These are phyloP conservation scores for Pichia kudriavzevii DNA, from an alignment of 1,139 yeast species.

Conservation along the genomic window DNA sequence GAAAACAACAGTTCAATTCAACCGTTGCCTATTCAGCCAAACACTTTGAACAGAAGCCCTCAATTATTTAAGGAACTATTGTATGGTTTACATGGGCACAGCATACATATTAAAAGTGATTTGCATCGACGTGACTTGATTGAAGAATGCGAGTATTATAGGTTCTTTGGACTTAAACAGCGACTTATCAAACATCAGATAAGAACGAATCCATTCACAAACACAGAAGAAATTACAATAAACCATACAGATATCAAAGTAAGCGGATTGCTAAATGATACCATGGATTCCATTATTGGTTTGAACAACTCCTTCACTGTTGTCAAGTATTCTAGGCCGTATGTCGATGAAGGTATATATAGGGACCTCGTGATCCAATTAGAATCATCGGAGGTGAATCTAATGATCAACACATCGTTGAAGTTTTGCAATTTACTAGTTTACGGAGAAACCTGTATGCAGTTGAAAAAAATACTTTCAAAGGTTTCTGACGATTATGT, in stretches of 20 bases:
- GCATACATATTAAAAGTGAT: constrained; percentile 39
- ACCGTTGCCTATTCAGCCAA: constrained; percentile 71
- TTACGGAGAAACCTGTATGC: constrained; percentile 26
- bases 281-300: constrained; percentile 8
- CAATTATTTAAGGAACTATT: constrained; percentile 54
- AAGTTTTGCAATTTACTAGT: constrained; percentile 27
- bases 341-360: constrained; percentile 37
- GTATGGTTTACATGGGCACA: constrained; percentile 48
- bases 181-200: constrained; percentile 48
- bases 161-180: constrained; percentile 72
- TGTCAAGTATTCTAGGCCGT: constrained; percentile 53
- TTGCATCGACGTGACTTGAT: constrained; percentile 50
- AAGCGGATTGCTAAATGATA: constrained; percentile 33
- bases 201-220: constrained; percentile 42
- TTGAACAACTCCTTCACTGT: constrained; percentile 4
- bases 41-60: constrained; percentile 47
- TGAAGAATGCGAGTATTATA: constrained; percentile 68
- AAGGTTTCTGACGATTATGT: constrained; percentile 21
- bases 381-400: constrained; percentile 27
- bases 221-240: constrained; percentile 49
- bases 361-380: constrained; percentile 54
- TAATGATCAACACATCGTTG: constrained; percentile 25
- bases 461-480: constrained; percentile 24
- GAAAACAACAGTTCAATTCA: constrained; percentile 42
- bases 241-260: constrained; percentile 40